Evolutionary conservation across 2,329 filamentous ascomycete species (phyloP), one percentile per base, ranked within the genome.

Genomic region (Monosporascus sp.): DNA sequence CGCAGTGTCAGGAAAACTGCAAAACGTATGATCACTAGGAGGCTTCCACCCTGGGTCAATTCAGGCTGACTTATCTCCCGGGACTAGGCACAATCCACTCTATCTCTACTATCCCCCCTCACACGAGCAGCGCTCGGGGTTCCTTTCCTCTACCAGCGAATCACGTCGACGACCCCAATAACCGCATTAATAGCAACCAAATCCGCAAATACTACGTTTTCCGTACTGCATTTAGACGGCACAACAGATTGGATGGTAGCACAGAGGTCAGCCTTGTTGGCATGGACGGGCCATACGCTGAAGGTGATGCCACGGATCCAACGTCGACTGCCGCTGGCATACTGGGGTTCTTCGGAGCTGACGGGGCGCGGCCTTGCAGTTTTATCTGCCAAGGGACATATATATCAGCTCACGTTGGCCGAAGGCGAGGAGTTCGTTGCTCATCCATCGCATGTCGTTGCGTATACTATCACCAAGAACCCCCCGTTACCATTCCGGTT

Each of bases 181-280:
- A 96, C 89, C 44, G 91, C 91, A 35, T 77, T 99, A 58, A 88
- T 99, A 62, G 89, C 89, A 31, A 91, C 93, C 24, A 94, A 91
- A 69, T 91, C 91, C 5, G 85, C 90, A 5, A 85, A 87, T 50
- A 94, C 92, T 1, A 92, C 91, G 6, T 92, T 99, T 62, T 86
- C 89, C 14, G 84, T 96, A 7, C 80, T 99, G 26, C 88, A 93
- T 68, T 82, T 99, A 49, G 91, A 99, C 74, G 94, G 94, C 54
- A 91, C 91, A 5, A 86, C 91, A 54, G 94, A 99, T 73, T 99
- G 94, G 93, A 89, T 96, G 78, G 77, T 99, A 8, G 82, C 90
- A 7, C 92, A 97, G 69, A 82, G 90, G 57, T 87, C 89, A 60
- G 91, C 91, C 1, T 78, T 99, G 51, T 78, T 97, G n/a, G 94